These are phyloP conservation scores for Hordeum vulgare DNA, from an alignment of 176 grass and related monocot genomes.

Conservation along the genomic window DNA sequence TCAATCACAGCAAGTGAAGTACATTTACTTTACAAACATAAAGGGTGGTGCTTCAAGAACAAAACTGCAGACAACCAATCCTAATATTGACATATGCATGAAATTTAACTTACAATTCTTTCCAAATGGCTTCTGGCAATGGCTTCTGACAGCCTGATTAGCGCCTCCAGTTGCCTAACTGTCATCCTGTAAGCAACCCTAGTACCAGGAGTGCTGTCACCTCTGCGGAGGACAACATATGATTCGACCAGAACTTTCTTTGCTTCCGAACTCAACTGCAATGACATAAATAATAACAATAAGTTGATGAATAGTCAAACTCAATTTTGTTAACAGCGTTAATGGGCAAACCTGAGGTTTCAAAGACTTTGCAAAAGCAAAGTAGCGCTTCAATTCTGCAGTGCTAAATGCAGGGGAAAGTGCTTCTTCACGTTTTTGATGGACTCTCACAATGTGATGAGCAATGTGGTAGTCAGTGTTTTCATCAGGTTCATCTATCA, in stretches of 20 bases:
- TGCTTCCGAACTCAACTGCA: slow-evolving; percentile 89
- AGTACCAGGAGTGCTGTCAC: slow-evolving; percentile 90
- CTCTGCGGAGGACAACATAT: slow-evolving; percentile 76
- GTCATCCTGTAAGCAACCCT: slow-evolving; percentile 98
- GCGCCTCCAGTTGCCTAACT: slow-evolving; percentile 91
- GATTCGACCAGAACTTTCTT: slow-evolving; percentile 82
- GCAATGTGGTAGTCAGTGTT: slow-evolving; percentile 97
- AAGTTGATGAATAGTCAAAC: slow-evolving; percentile 7
- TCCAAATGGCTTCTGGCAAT: slow-evolving; percentile 92
- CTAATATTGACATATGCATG: not conserved
- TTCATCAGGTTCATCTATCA: slow-evolving; percentile 99
- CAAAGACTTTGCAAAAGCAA: slow-evolving; percentile 74
- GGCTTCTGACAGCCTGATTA: slow-evolving; percentile 93
- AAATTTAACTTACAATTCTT: slow-evolving; percentile 61
- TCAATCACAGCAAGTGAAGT: not conserved
- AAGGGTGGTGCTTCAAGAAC: not conserved
- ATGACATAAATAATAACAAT: slow-evolving; percentile 18
- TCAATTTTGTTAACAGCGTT: not conserved
- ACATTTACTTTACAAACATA: not conserved
- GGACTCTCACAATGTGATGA: slow-evolving; percentile 98
- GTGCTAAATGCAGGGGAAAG: slow-evolving; percentile 88
- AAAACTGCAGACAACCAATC: not conserved
- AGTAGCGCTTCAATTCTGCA: slow-evolving; percentile 85
- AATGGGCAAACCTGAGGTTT: slow-evolving; percentile 76
- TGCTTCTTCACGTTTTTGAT: slow-evolving; percentile 91